Evolutionary conservation across 495 filamentous ascomycete genomes (phyloP), one percentile per base, ranked within the genome.

Genomic region (Choiromyces venosus): DNA sequence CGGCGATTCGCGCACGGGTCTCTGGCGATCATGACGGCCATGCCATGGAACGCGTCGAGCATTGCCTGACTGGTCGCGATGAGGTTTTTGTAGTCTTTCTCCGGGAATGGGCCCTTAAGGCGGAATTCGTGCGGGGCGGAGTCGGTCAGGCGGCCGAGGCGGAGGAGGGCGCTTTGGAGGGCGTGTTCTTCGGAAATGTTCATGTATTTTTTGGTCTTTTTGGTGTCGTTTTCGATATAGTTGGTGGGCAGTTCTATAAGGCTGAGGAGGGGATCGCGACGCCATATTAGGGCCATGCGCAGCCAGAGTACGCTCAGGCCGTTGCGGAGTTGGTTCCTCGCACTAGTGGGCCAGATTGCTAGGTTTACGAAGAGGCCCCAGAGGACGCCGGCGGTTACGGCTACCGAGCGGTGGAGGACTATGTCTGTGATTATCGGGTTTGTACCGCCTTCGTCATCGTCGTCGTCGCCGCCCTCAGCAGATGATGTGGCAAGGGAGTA

Each of bases 261-360:
- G 19, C 87, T 87, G 1, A 91, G 89, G 21, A 99, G 84, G 0
- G 95, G 95, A n/a, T 95, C 93, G n/a, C 92, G 88, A 81, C 92
- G 93, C 95, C 95, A 99, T 71, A 97, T 91, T 25, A 98, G 85
- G n/a, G 91, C 91, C 91, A 99, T 93, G 44, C 93, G 90, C 19
- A 99, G 86, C 89, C 94, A 97, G 16, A 99, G 85, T 38, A 96
- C 84, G 71, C 90, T 91, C 38, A 97, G 85, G 18, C 93, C 93
- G 71, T 93, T 88, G 81, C 96, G 93, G 79, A 97, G 87, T 82
- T 96, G 94, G 52, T 85, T 83, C 46, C 96, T 86, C 3, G 94
- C 95, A 33, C 91, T 93, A 76, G 97, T 94, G 14, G 95, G 94
- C 93, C 93, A 99, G 73, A 98, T 89, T 37, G 94, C 73, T 33